A percentile compares a stretch with the other conserved stretches of the same genome.
phyloP scores from a whole-genome alignment of 768 basidiomycete species.

The Exsudoporus frostii region DNA sequence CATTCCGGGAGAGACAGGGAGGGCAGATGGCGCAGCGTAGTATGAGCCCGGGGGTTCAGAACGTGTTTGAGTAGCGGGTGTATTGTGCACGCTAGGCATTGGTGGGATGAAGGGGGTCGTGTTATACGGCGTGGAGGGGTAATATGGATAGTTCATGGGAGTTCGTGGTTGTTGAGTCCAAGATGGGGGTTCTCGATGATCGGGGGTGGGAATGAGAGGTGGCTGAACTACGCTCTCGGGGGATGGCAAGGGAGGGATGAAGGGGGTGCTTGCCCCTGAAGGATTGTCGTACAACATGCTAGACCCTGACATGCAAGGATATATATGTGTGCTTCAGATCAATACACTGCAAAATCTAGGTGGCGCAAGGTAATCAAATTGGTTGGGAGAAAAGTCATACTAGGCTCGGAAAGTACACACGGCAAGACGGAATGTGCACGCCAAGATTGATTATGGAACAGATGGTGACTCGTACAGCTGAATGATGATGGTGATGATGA shows the following conservation, averaged over 20 bases:
- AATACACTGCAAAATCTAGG: constrained; percentile 22
- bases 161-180: constrained; percentile 37
- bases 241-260: constrained; percentile 37
- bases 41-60: constrained; percentile 31
- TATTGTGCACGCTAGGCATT: constrained; percentile 26
- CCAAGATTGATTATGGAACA: constrained; percentile 7
- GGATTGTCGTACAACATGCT: constrained; percentile 31
- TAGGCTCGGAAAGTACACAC: constrained; percentile 13
- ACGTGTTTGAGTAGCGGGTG: constrained; percentile 22
- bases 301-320: constrained; percentile 17
- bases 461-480: constrained; percentile 15
- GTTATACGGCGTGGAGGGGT: constrained; percentile 38
- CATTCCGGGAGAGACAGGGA: constrained; percentile 23
- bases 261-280: constrained; percentile 35
- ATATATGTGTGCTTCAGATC: constrained; percentile 21
- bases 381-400: not conserved
- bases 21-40: constrained; percentile 29
- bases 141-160: constrained; percentile 37
- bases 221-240: constrained; percentile 33
- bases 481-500: not conserved
- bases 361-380: constrained; percentile 12
- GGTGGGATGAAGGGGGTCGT: constrained; percentile 38
- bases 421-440: not conserved
- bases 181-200: constrained; percentile 26
- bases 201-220: constrained; percentile 33